Percentiles rank a stretch among this genome's conserved stretches.
phyloP scores from a whole-genome alignment of 2,329 filamentous ascomycete genomes.

The Penicillium griseofulvum region DNA sequence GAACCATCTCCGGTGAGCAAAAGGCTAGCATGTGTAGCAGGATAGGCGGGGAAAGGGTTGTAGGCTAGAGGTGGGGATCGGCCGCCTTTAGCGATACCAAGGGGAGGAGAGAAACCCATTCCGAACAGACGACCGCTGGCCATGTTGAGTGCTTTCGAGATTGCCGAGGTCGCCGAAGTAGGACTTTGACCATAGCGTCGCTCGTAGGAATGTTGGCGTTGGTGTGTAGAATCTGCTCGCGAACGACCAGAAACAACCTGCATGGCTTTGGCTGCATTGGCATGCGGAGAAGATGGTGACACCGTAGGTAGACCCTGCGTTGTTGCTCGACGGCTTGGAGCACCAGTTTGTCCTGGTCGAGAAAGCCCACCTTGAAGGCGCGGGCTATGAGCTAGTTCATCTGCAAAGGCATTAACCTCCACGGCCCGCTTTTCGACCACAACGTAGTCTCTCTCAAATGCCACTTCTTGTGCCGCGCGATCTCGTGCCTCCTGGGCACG shows the following conservation, averaged over 20 bases:
- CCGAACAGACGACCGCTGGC: conserved; percentile 65
- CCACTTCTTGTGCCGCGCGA: conserved; percentile 77
- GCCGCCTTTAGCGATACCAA: conserved; percentile 46
- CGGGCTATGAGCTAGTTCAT: conserved; percentile 85
- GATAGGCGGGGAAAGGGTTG: conserved; percentile 80
- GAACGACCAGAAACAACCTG: conserved; percentile 68
- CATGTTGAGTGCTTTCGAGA: conserved; percentile 92
- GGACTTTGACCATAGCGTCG: conserved; percentile 69
- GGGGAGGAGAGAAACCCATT: conserved; percentile 51
- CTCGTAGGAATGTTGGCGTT: conserved; percentile 78
- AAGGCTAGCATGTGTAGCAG: conserved; percentile 68
- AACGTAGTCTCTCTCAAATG: conserved; percentile 91
- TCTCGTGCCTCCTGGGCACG: conserved; percentile 51
- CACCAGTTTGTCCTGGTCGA: conserved; percentile 57
- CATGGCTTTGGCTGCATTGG: conserved; percentile 67
- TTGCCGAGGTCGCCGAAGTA: conserved; percentile 81
- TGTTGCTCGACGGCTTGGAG: conserved; percentile 72
- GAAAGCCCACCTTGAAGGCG: conserved; percentile 55
- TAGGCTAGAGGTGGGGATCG: conserved; percentile 48
- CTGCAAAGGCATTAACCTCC: conserved; percentile 94
- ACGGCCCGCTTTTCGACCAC: conserved; percentile 92
- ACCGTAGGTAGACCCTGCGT: conserved; percentile 71
- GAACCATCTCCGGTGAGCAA: conserved; percentile 60
- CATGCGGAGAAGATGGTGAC: conserved; percentile 65
- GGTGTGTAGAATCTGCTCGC: conserved; percentile 60